Conservation (phyloP, 306 rosid genomes). For the Cucumis cinereus region DNA sequence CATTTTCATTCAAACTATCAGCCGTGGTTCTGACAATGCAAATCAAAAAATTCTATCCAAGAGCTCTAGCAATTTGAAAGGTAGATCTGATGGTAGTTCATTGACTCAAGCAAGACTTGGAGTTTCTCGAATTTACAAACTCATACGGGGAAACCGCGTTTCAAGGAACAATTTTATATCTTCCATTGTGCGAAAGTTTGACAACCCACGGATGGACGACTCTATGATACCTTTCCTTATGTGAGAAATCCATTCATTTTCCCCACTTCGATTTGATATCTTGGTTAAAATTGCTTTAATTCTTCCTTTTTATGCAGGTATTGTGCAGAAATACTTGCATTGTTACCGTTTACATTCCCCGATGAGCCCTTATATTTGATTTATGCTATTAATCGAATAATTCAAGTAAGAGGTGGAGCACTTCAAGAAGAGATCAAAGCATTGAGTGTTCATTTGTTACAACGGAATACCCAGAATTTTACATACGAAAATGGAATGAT, state of each 20-base stretch:
- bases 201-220: conserved; percentile 50
- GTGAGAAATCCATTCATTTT: conserved; percentile 34
- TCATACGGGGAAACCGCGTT: conserved; percentile 73
- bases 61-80: conserved; percentile 40
- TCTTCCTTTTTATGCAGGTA: conserved; percentile 37
- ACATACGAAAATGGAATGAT: conserved; percentile 46
- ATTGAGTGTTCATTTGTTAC: conserved; percentile 49
- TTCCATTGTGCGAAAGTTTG: conserved; percentile 87
- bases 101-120: conserved; percentile 86
- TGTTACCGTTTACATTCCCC: conserved; percentile 68
- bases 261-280: background rate
- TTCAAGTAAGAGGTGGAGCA: conserved; percentile 83
- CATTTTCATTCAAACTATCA: conserved; percentile 57
- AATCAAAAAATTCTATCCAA: conserved; percentile 36
- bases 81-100: conserved; percentile 47
- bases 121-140: conserved; percentile 98
- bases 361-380: conserved; percentile 94
- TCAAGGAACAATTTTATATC: conserved; percentile 95
- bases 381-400: conserved; percentile 72
- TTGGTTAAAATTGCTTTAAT: background rate
- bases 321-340: conserved; percentile 85
- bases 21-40: conserved; percentile 27
- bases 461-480: conserved; percentile 24
- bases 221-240: conserved; percentile 64
- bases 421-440: conserved; percentile 85